Evolutionary conservation across 495 filamentous ascomycete genomes (phyloP), one percentile per base, ranked within the genome.

Genomic region (Bryoglossum gracile): DNA sequence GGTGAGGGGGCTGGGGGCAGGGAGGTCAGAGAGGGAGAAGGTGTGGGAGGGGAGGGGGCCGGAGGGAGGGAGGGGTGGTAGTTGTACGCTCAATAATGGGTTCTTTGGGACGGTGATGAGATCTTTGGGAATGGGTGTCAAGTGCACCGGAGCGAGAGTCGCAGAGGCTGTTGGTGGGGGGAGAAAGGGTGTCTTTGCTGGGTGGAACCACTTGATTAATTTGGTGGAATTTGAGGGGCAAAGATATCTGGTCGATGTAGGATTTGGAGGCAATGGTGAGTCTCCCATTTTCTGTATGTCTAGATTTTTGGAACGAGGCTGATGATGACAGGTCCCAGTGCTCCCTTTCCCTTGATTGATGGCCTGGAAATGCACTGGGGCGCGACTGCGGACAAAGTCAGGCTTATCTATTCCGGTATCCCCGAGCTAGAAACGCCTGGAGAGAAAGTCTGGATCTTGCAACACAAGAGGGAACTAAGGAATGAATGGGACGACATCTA

Each of bases 81-180:
- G 87, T 50, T 89, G 84, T 65, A 81, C 89, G 71, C 84, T 89
- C 55, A 70, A 75, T 46, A 89, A 82, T 60, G 66, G 68, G 28
- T 76, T 88, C 41, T 86, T 89, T 37, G 72, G 73, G 22, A 71
- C 70, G 11, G 65, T 87, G n/a, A 66, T 91, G 14, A 63, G 76
- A 19, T 75, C 67, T 19, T 58, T 89, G 2, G 84, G 82, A 0
- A 88, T 72, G 50, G 54, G 63, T 0, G 63, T 81, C 2, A 75
- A 74, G 50, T 71, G 51, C 28, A 54, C 53, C 0, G 71, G 70
- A 8, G 70, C 60, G 9, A 54, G 69, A 6, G 67, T 73, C 2
- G 1, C 25, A 33, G 4, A 35, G 25, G 1, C 18, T 14, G 11
- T 48, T 54, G 8, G 55, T 51, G 1, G 45, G 34, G 11, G 32